Evolutionary conservation across 2,329 filamentous ascomycete genomes (phyloP), one percentile per base, ranked within the genome.

Genomic region (Arthrobotrys sphaeroides): DNA sequence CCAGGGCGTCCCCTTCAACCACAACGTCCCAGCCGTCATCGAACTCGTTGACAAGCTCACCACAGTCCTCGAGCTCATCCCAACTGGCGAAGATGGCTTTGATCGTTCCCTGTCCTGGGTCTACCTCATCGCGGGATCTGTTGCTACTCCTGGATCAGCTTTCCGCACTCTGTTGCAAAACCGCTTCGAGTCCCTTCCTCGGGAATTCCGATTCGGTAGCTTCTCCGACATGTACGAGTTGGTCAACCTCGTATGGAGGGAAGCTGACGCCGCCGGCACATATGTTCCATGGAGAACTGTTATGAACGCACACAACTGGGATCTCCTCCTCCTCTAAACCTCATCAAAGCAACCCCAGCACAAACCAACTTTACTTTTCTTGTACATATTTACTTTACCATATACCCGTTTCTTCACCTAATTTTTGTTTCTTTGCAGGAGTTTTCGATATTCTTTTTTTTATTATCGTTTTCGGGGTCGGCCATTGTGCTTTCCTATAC

Each of bases 81-180:
- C 95, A 20, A 87, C 89, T 0, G 94, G 94, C 0, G 87, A 89
- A 3, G 86, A 88, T 38, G 94, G 94, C 65, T 97, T 93, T 81
- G 95, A 99, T 83, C 91, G 93, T 80, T 93, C 91, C 72, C 88
- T 98, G 22, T 90, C 93, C 77, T 98, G 95, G 95, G 94, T 96
- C 18, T 90, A 97, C 79, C 89, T 98, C 49, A 89, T 98, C 67
- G 91, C 91, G 45, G 95, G 94, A 68, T 90, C 91, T 4, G 90
- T 92, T 80, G 93, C 92, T 74, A 86, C 89, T 0, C 87, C 90
- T 1, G 86, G 85, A 70, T 94, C 92, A 49, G 82, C 86, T 22
- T 96, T 98, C 87, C 90, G 94, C 78, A 82, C 83, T 38, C 89
- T 95, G 81, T 91, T 98, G 77, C 86, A 89, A 66, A 90, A 94